Evolutionary conservation across 1,284 basidiomycete genomes (phyloP).

Genomic region (Puccinia polysora): DNA sequence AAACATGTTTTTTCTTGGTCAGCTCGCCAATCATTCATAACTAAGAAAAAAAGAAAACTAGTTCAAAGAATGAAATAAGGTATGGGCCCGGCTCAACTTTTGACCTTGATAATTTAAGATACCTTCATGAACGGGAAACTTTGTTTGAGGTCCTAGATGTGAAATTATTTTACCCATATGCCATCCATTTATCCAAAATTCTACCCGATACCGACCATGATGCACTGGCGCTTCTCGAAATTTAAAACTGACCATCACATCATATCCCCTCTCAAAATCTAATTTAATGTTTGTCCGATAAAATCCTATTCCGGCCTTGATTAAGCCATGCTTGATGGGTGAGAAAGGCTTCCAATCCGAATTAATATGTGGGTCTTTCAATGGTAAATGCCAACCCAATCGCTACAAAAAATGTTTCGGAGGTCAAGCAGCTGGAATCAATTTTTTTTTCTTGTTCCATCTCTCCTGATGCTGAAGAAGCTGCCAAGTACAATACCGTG

Average conservation of each 20-base stretch:
- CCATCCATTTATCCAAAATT: conserved; percentile 77
- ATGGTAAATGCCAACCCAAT: conserved; percentile 38
- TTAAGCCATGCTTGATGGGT: conserved; percentile 22
- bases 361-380: neutral
- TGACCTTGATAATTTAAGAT: conserved; percentile 66
- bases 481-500: conserved; percentile 30
- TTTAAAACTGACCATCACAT: conserved; percentile 26
- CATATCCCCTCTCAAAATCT: conserved; percentile 27
- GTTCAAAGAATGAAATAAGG: neutral
- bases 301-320: conserved; percentile 33
- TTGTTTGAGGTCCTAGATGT: conserved; percentile 68
- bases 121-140: conserved; percentile 71
- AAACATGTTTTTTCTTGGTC: neutral
- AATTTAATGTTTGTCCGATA: conserved; percentile 16
- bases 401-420: neutral
- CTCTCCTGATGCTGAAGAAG: too few species aligned
- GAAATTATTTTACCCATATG: conserved; percentile 71
- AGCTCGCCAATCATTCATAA: neutral
- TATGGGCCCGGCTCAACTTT: conserved; percentile 59
- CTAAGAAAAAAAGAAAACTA: neutral
- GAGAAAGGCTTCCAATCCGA: conserved; percentile 2
- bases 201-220: conserved; percentile 60
- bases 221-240: conserved; percentile 2
- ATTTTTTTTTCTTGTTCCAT: neutral
- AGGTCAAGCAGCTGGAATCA: neutral